phyloP scores from a whole-genome alignment of 768 basidiomycete genomes.

The Myochromella boudieri region DNA sequence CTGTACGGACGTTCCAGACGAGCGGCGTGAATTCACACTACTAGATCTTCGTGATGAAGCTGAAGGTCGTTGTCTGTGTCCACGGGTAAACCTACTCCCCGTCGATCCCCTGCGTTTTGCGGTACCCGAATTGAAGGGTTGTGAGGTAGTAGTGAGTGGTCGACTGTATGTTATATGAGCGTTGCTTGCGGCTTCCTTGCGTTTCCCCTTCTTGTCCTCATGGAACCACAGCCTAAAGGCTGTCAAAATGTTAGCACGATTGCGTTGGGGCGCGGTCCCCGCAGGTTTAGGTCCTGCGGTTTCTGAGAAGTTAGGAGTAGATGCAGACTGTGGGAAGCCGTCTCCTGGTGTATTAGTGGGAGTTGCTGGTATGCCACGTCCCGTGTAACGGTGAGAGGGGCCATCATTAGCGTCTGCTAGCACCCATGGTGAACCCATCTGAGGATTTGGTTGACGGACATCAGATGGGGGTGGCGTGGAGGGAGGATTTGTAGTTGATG shows the following conservation, averaged over 20 bases:
- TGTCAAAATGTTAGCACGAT: constrained; percentile 78
- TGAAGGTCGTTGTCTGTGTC: constrained; percentile 68
- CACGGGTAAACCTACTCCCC: constrained; percentile 27
- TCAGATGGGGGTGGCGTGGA: constrained; percentile 53
- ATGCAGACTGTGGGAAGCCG: constrained; percentile 39
- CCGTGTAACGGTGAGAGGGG: constrained; percentile 27
- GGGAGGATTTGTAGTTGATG: constrained; percentile 46
- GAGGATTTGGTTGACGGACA: constrained; percentile 33
- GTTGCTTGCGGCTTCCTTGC: constrained; percentile 47
- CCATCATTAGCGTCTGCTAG: constrained; percentile 47
- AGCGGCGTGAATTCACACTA: constrained; percentile 84
- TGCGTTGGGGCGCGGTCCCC: constrained; percentile 41
- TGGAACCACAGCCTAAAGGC: constrained; percentile 92
- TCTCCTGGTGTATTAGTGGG: constrained; percentile 57
- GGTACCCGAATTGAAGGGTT: constrained; percentile 28
- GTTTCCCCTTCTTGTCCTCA: constrained; percentile 86
- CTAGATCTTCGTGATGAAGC: constrained; percentile 85
- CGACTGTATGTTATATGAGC: constrained; percentile 27
- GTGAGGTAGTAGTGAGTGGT: constrained; percentile 12
- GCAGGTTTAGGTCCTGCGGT: constrained; percentile 17
- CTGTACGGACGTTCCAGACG: constrained; percentile 50
- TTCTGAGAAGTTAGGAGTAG: constrained; percentile 41
- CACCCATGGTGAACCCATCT: constrained; percentile 74
- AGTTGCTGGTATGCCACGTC: constrained; percentile 27
- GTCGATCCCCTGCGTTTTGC: constrained; percentile 48